Evolutionary conservation across 345 rosid species (phyloP).

Genomic region (Eucalyptus erythrocorys): DNA sequence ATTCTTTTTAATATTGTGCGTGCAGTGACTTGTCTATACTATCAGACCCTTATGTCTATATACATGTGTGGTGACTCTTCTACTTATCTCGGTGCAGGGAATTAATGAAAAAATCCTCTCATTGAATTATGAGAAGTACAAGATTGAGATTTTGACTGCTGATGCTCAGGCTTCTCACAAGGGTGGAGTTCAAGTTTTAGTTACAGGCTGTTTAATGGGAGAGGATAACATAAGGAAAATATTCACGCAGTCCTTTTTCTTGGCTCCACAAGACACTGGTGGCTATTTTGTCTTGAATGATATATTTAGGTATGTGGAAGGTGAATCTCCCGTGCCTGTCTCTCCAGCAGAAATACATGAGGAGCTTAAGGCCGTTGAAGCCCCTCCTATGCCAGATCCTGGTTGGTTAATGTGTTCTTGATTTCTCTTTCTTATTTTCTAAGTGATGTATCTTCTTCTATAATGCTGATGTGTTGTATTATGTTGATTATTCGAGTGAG

Average conservation of each 20-base stretch:
- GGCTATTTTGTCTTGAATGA: constrained; percentile 74
- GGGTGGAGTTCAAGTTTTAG: constrained; percentile 47
- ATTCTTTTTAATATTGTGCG: neutral
- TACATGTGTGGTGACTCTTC: neutral
- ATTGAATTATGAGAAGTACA: constrained; percentile 31
- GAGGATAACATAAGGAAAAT: constrained; percentile 28
- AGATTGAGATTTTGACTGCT: constrained; percentile 38
- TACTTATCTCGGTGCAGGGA: constrained; percentile 20
- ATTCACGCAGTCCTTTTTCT: constrained; percentile 61
- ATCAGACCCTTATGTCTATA: neutral
- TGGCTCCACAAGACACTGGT: constrained; percentile 50
- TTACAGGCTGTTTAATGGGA: constrained; percentile 49
- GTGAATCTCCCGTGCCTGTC: constrained; percentile 1
- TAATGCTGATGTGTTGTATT: neutral
- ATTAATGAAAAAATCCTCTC: constrained; percentile 64
- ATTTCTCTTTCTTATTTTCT: neutral
- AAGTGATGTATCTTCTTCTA: neutral
- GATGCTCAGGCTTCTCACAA: constrained; percentile 51
- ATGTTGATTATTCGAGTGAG: neutral
- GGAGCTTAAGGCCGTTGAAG: neutral
- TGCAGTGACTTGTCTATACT: neutral
- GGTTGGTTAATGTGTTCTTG: constrained; percentile 8
- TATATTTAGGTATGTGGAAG: constrained; percentile 48
- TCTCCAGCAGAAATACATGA: constrained; percentile 4
- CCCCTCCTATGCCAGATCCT: constrained; percentile 10